phyloP scores from a whole-genome alignment of 768 basidiomycete genomes.

The Leccinum aurantiacum region DNA sequence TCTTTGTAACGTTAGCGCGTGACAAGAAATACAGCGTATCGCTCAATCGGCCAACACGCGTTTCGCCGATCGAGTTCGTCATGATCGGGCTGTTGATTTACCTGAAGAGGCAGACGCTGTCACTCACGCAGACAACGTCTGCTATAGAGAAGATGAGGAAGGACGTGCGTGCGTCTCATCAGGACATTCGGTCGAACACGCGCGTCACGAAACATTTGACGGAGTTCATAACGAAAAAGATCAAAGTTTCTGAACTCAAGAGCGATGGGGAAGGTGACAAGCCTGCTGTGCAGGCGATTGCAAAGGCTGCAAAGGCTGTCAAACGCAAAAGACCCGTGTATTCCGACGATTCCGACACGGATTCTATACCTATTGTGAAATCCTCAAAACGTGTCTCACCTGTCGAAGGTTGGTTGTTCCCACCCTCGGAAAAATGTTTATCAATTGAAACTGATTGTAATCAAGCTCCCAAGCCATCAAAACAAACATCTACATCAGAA shows the following conservation, averaged over 20 bases:
- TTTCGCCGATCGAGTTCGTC: constrained; percentile 47
- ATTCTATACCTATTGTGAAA: constrained; percentile 18
- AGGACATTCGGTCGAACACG: constrained; percentile 43
- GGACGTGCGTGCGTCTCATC: constrained; percentile 37
- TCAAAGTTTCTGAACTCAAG: constrained; percentile 33
- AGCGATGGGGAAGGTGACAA: constrained; percentile 34
- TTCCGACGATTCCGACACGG: constrained; percentile 28
- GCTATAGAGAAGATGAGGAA: constrained; percentile 42
- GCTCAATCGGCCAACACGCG: constrained; percentile 35
- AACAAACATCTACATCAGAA: constrained; percentile 1
- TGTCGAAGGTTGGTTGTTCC: constrained; percentile 18
- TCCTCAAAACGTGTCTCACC: constrained; percentile 4
- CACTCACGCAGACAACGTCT: constrained; percentile 42
- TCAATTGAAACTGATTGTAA: constrained; percentile 1
- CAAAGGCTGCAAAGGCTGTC: constrained; percentile 10
- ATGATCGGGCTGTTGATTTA: constrained; percentile 44
- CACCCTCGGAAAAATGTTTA: not conserved
- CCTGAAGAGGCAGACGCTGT: constrained; percentile 32
- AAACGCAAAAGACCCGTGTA: constrained; percentile 30
- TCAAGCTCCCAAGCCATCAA: constrained; percentile 17
- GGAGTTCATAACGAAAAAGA: constrained; percentile 31
- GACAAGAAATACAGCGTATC: constrained; percentile 33
- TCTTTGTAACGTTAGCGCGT: constrained; percentile 35
- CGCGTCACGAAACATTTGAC: constrained; percentile 36
- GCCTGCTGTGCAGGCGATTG: constrained; percentile 23